phyloP scores from a whole-genome alignment of 495 filamentous ascomycete species.

The Delitschia confertaspora region DNA sequence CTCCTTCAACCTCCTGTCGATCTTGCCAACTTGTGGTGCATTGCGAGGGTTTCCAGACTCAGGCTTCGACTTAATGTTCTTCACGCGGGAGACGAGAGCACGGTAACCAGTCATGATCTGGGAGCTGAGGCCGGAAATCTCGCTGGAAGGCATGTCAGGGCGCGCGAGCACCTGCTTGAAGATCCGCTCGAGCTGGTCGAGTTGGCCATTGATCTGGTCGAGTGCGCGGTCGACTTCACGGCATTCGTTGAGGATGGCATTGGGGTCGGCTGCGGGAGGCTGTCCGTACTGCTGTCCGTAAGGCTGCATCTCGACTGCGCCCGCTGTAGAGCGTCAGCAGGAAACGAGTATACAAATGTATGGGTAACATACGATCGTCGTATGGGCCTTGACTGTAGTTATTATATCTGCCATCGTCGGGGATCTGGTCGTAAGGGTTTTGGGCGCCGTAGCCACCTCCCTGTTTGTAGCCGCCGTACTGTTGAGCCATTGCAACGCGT shows the following conservation, averaged over 20 bases:
- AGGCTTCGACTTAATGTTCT: constrained; percentile 68
- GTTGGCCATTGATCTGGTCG: constrained; percentile 58
- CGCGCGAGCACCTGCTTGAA: constrained; percentile 25
- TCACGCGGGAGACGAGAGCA: constrained; percentile 62
- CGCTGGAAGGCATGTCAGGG: constrained; percentile 24
- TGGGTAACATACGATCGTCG: constrained; percentile 27
- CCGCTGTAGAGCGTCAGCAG: constrained; percentile 10
- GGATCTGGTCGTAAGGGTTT: constrained; percentile 51
- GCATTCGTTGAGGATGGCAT: constrained; percentile 74
- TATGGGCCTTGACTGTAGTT: constrained; percentile 27
- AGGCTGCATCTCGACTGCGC: constrained; percentile 37
- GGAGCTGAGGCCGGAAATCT: constrained; percentile 51
- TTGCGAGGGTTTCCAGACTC: constrained; percentile 62
- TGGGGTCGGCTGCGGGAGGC: constrained; percentile 39
- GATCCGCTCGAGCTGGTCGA: constrained; percentile 48
- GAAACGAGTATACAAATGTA: not conserved
- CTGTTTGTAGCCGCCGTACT: constrained; percentile 32
- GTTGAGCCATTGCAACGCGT: constrained; percentile 23
- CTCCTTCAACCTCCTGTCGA: constrained; percentile 67
- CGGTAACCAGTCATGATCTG: constrained; percentile 77
- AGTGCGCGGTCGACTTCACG: constrained; percentile 67
- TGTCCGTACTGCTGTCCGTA: constrained; percentile 17
- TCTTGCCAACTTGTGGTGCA: constrained; percentile 64
- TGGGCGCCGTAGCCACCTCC: constrained; percentile 49
- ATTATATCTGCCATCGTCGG: constrained; percentile 32